Evolutionary conservation across 306 rosid genomes (phyloP), one percentile per base, ranked within the genome.

Genomic region (Ceratonia siliqua): DNA sequence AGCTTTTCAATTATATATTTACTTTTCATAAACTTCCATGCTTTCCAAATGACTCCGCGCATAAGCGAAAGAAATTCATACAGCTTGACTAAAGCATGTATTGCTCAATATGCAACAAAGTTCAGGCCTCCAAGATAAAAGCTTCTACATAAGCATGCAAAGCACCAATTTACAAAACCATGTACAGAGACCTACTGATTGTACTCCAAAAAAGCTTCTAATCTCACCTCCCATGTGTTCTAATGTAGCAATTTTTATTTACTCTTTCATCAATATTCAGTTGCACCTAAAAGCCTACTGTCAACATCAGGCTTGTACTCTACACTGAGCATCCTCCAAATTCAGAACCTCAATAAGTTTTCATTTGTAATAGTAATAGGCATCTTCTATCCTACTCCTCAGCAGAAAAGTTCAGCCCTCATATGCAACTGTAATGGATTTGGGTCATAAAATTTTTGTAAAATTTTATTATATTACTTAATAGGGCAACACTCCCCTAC

Each of bases 61-160:
- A 18, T 8, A 35, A 30, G 6, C n/a, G 3, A 30, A 8, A 43
- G 12, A 59, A 33, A 32, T 49, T 20, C 24, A 32, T 18, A 32
- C 21, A 49, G 36, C 58, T 32, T 33, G 53, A 73, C 42, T 22
- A 9, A 27, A 6, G 17, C 72, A 41, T 9, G 21, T 53, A 33
- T 22, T 32, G 62, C 62, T 61, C 25, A 15, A 62, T 24, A 62
- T 22, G 59, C 14, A 33, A 48, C 25, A 33, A 7, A 22, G 18
- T 48, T 53, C 62, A 74, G 46, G 15, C 69, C 69, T 41, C 39
- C 25, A 49, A 72, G 41, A 56, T 13, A 39, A 71, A 71, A 36
- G 65, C 66, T 42, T 56, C 68, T 17, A 36, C 46, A 35, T 3
- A 25, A 13, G 8, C 25, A 32, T 24, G 8, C 30, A 2, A 57